Conservation (phyloP, 108 stramenopile genomes). For the Discostella pseudostelligera region DNA sequence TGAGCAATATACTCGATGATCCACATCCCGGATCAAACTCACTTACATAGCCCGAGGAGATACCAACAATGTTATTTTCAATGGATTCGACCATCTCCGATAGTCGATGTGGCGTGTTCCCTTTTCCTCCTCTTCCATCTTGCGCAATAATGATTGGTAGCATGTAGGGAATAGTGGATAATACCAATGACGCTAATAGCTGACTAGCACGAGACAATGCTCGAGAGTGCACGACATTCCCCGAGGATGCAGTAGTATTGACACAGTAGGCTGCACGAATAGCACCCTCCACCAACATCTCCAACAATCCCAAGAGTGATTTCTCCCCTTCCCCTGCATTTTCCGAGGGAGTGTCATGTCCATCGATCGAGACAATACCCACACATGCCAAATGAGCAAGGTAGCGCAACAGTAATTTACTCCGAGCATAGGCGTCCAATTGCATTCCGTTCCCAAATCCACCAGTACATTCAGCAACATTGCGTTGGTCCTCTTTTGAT, state of each 20-base stretch:
- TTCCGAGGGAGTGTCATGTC: constrained; percentile 1
- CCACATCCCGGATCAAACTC: constrained; percentile 75
- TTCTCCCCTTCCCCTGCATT: constrained; percentile 11
- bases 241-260: constrained; percentile 3
- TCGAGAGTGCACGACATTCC: constrained; percentile 6
- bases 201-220: constrained; percentile 27
- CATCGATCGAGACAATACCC: constrained; percentile 48
- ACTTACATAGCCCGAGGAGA: constrained; percentile 38
- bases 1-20: constrained; percentile 54
- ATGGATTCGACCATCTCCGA: constrained; percentile 37
- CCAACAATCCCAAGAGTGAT: constrained; percentile 41
- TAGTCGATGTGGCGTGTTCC: constrained; percentile 7
- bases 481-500: constrained; percentile 24
- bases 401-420: constrained; percentile 68
- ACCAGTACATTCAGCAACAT: constrained; percentile 27
- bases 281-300: constrained; percentile 45
- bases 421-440: constrained; percentile 48
- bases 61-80: constrained; percentile 31
- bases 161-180: constrained; percentile 67
- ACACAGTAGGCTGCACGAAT: constrained; percentile 14
- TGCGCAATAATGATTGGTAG: constrained; percentile 32
- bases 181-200: constrained; percentile 53
- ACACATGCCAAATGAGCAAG: constrained; percentile 62
- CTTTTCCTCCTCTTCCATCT: constrained; percentile 15
- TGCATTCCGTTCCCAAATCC: constrained; percentile 37